Base-by-base conservation (phyloP, 2,329 filamentous ascomycete genomes). In the Penicillium sp. region DNA sequence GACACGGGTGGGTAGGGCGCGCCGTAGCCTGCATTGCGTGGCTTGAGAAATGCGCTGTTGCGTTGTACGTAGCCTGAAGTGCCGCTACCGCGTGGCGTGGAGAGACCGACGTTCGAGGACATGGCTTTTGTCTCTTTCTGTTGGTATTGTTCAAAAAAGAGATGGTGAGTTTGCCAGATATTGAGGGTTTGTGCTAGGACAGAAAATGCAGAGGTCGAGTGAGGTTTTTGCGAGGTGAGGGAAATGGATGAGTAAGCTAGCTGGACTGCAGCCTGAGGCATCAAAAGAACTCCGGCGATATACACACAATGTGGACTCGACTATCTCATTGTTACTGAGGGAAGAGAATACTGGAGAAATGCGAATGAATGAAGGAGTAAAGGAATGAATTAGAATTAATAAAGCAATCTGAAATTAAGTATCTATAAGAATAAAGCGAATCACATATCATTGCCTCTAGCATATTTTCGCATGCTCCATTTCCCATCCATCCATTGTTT, bases 61-160 rank as follows among this genome's bases (percentile, higher is more conserved):
- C 91, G 90, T 76, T 97, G 93, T 56, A 99, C 93, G 72, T 97
- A 97, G 70, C 94, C 94, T 1, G 93, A 97, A 57, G 94, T 99
- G 48, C 94, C 94, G 70, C 90, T 96, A 64, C 94, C 94, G 68
- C 94, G 88, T 3, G 94, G 94, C 4, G 94, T 99, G 57, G 88
- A 86, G 66, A 99, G 90, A 57, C 94, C 95, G 68, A 99, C 94
- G 78, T 99, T 99, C 63, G 94, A 91, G 59, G 92, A 94, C 94
- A 97, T 97, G 12, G n/a, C 20, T 23, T 23, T 21, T 40, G 5
- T n/a, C 16, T 7, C 30, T 33, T 33, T 33, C 9, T 33, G 26
- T 6, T 11, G 12, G 30, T 40, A 5, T 40, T 18, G 35, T 38
- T 38, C 4, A 6, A 12, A 33, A 12, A 33, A 11, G 28, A 11